Base-by-base conservation (phyloP, 306 rosid genomes). In the Alnus glutinosa region DNA sequence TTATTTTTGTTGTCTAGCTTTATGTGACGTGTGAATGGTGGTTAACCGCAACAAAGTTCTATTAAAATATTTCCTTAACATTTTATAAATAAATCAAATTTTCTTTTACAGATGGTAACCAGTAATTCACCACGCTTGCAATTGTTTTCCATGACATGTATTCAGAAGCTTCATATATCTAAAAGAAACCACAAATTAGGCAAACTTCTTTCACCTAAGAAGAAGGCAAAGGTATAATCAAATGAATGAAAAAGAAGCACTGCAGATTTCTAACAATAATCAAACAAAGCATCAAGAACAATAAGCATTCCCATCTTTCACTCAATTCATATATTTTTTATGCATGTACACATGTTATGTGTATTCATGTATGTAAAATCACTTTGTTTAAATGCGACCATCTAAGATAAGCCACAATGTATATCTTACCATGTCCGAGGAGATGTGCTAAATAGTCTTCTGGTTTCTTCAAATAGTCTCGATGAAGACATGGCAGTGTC, bases 401-500 rank as follows among this genome's bases (percentile, higher is more conserved):
- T 73, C 68, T 49, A 52, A 71, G 37, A 36, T 67, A 72, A 82
- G 42, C 50, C 55, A 58, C 78, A 68, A 71, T 70, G 68, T 68
- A 82, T 79, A 82, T 79, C 90, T 84, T 88, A 95, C 98, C 98
- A 79, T 95, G 97, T 62, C 98, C 98, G n/a, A 95, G 96, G 83
- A 95, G 87, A 87, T 92, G 98, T 42, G 98, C 93, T 80, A 95
- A 75, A 90, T 95, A 95, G 86, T 90, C 95, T 87, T 95, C 92
- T 48, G 98, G 97, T 83, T 95, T 95, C 90, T 86, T 92, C 84
- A 91, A 72, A 86, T 92, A 95, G 62, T 89, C 89, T 68, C 77
- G 86, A 75, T 73, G 91, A 79, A 95, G 91, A 81, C 93, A 86
- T 34, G 98, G 98, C 74, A 95, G 78, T 37, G 96, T 85, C 98